A percentile compares a stretch with the other conserved stretches of the same genome.
phyloP scores from a whole-genome alignment of 2,329 filamentous ascomycete genomes.

The Scedosporium minutisporum region DNA sequence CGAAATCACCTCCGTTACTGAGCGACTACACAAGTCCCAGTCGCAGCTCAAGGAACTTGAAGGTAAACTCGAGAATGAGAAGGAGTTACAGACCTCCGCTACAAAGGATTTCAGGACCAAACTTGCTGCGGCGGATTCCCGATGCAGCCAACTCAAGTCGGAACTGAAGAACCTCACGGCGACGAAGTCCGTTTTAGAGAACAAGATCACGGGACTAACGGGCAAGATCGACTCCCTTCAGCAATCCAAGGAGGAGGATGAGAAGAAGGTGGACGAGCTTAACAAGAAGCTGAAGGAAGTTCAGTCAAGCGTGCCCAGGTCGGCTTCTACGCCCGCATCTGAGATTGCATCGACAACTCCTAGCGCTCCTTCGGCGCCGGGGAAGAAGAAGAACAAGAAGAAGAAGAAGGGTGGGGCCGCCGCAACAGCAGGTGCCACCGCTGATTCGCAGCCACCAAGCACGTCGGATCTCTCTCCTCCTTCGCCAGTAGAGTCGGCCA shows the following conservation, averaged over 20 bases:
- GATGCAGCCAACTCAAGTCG: slow-evolving; percentile 27
- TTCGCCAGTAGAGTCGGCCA: slow-evolving; percentile 7
- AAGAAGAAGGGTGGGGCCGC: slow-evolving; percentile 70
- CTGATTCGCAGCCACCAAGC: slow-evolving; percentile 16
- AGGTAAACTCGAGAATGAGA: slow-evolving; percentile 21
- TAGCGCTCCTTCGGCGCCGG: slow-evolving; percentile 14
- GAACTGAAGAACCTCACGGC: slow-evolving; percentile 29
- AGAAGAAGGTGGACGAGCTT: slow-evolving; percentile 31
- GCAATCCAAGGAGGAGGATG: slow-evolving; percentile 26
- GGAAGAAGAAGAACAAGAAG: slow-evolving; percentile 73
- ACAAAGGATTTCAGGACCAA: slow-evolving; percentile 25
- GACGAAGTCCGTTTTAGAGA: slow-evolving; percentile 20
- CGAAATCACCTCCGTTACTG: slow-evolving; percentile 40
- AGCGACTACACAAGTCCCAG: slow-evolving; percentile 34
- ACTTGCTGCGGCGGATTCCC: slow-evolving; percentile 22
- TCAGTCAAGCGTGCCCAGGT: slow-evolving; percentile 12
- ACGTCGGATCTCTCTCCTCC: slow-evolving; percentile 8
- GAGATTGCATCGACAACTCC: slow-evolving; percentile 17
- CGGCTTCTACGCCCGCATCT: slow-evolving; percentile 14
- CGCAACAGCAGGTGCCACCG: slow-evolving; percentile 23
- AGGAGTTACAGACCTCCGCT: slow-evolving; percentile 20
- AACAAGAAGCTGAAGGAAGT: slow-evolving; percentile 22
- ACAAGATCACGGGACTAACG: slow-evolving; percentile 29
- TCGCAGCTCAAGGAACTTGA: slow-evolving; percentile 35
- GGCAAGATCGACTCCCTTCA: slow-evolving; percentile 32